phyloP scores from a whole-genome alignment of 352 stramenopile species.

The Pythium grandisporangium region DNA sequence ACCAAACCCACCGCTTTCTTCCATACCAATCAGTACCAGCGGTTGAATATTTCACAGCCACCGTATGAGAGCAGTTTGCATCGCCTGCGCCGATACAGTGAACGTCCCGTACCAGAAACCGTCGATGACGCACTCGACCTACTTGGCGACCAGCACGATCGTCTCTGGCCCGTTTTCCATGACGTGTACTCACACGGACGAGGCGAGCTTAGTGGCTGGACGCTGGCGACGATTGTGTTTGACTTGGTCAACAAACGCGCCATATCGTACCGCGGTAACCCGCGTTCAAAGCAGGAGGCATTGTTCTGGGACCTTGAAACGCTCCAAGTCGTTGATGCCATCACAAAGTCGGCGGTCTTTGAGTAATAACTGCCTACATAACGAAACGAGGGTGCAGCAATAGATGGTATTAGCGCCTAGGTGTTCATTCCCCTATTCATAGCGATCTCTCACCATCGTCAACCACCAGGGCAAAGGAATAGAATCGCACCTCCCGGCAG shows the following conservation, averaged over 20 bases:
- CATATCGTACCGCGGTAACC: slow-evolving; percentile 44
- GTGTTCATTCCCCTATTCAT: too few relatives aligned
- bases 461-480: too few relatives aligned
- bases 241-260: slow-evolving; percentile 30
- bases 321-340: slow-evolving; percentile 22
- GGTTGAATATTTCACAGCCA: slow-evolving; percentile 42
- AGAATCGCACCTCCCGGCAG: too few relatives aligned
- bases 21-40: slow-evolving; percentile 73
- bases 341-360: too few relatives aligned
- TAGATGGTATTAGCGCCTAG: too few relatives aligned
- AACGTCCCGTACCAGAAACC: slow-evolving; percentile 26
- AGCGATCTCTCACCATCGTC: too few relatives aligned
- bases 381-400: too few relatives aligned
- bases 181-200: slow-evolving; percentile 40
- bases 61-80: slow-evolving; percentile 62
- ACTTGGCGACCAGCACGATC: slow-evolving; percentile 60
- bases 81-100: slow-evolving; percentile 45
- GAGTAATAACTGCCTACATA: too few relatives aligned
- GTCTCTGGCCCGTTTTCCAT: slow-evolving; percentile 51
- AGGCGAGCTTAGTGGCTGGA: slow-evolving; percentile 62
- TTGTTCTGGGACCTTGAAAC: slow-evolving; percentile 40
- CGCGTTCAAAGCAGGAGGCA: slow-evolving; percentile 15
- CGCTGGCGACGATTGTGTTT: slow-evolving; percentile 59
- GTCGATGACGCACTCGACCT: slow-evolving; percentile 34
- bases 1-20: slow-evolving; percentile 32